phyloP scores from a whole-genome alignment of 1,284 basidiomycete genomes.

The Grifola frondosa region DNA sequence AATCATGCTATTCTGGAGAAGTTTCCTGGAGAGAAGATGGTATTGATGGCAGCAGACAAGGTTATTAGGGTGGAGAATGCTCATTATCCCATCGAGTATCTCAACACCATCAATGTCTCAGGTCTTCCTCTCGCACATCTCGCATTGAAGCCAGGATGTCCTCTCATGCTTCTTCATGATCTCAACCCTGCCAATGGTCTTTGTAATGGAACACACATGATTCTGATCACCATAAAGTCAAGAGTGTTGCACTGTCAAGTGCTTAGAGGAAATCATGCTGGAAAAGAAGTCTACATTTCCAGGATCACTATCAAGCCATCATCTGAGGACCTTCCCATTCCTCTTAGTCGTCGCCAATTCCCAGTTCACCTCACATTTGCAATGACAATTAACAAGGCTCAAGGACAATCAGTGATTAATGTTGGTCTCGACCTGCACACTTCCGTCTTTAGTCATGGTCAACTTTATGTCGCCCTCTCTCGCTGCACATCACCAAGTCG shows the following conservation, averaged over 20 bases:
- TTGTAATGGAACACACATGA: slow-evolving; percentile 35
- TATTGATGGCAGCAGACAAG: slow-evolving; percentile 30
- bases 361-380: slow-evolving; percentile 40
- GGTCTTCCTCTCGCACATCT: slow-evolving; percentile 30
- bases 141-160: slow-evolving; percentile 31
- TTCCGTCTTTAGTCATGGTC: slow-evolving; percentile 40
- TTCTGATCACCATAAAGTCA: slow-evolving; percentile 14
- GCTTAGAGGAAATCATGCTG: slow-evolving; percentile 22
- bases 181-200: slow-evolving; percentile 34
- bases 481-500: slow-evolving; percentile 25
- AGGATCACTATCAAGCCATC: slow-evolving; percentile 22
- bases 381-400: slow-evolving; percentile 43
- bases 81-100: slow-evolving; percentile 23
- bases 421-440: slow-evolving; percentile 32
- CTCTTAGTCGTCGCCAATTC: slow-evolving; percentile 33
- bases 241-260: slow-evolving; percentile 24
- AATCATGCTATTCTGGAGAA: slow-evolving; percentile 32
- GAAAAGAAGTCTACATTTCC: slow-evolving; percentile 28
- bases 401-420: slow-evolving; percentile 39
- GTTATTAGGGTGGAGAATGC: slow-evolving; percentile 13
- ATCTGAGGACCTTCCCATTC: slow-evolving; percentile 22
- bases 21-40: slow-evolving; percentile 29
- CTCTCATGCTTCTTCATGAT: too few relatives aligned
- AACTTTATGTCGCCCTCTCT: slow-evolving; percentile 42
- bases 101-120: slow-evolving; percentile 25